These are phyloP conservation scores for Eucalyptus cloeziana DNA, from an alignment of 345 rosid genomes.

Conservation along the genomic window DNA sequence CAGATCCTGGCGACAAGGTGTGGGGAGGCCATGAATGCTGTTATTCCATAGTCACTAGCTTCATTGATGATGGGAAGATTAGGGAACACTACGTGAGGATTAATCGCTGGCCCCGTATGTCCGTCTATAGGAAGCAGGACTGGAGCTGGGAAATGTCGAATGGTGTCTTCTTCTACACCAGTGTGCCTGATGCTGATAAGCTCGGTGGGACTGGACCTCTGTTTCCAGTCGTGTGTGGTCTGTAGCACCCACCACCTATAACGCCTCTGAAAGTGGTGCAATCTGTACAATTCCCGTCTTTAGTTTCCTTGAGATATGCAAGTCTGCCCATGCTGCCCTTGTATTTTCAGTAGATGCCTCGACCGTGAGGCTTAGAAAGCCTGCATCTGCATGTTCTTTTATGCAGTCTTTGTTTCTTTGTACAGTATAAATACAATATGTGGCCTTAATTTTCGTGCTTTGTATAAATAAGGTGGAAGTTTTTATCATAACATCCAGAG, in stretches of 20 bases:
- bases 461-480: not conserved
- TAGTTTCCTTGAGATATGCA: not conserved
- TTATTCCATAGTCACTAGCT: slow-evolving; percentile 28
- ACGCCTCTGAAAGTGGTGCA: not conserved
- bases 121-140: slow-evolving; percentile 33
- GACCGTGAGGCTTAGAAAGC: not conserved
- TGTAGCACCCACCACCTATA: not conserved
- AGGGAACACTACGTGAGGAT: slow-evolving; percentile 51
- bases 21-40: slow-evolving; percentile 71
- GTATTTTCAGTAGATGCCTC: not conserved
- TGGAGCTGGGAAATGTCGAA: slow-evolving; percentile 71
- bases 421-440: not conserved
- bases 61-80: slow-evolving; percentile 24
- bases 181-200: slow-evolving; percentile 31
- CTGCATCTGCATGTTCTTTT: not conserved
- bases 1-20: slow-evolving; percentile 40
- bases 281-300: not conserved
- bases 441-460: not conserved
- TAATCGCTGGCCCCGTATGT: slow-evolving; percentile 41
- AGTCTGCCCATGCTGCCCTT: not conserved
- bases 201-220: slow-evolving; percentile 41
- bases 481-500: not conserved
- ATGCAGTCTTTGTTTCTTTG: not conserved
- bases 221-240: not conserved
- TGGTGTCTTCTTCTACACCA: slow-evolving; percentile 28